Evolutionary conservation across 164 flowering plant genomes (phyloP), one percentile per base, ranked within the genome.

Genomic region (Malania oleifera): DNA sequence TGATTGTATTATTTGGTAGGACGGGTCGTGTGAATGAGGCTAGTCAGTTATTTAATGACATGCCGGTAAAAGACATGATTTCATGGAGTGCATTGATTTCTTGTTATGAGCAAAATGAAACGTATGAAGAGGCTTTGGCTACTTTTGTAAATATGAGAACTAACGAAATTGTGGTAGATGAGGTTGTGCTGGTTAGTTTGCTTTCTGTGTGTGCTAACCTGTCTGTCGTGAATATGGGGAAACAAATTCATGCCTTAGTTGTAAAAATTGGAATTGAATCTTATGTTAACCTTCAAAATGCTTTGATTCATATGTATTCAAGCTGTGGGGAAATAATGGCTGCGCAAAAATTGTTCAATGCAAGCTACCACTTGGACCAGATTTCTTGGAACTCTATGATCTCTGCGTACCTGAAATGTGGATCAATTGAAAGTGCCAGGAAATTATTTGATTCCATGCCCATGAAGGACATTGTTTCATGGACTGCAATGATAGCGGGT

Each of bases 381-480:
- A 74, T 79, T 46, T 67, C 83, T 35, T 74, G 71, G 76, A 79
- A 73, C 38, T 73, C 82, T 11, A 75, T 79, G 82, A 67, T 79
- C 44, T 66, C 71, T 19, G 81, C 75, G 26, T 70, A 74, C 54
- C 23, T 68, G 69, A 74, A 59, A 61, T 72, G 70, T 43, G 75
- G 79, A 3, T 66, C 47, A 14, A 31, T 74, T 17, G 70, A 74
- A 34, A 64, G 51, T 38, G 83, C 83, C 2, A 54, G 34, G 37
- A 48, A 20, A 48, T 56, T 77, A 31, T 79, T 79, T 64, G 72
- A 72, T 56, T 60, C 70, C 54, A 72, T 79, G 79, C 73, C 75
- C 6, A 58, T 65, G 29, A 79, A 61, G 72, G 83, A 79, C 63
- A 24, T 67, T 5, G 77, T 77, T 51, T 74, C 83, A 0, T 79